phyloP scores from a whole-genome alignment of 768 basidiomycete genomes.

The Serendipita sp. region DNA sequence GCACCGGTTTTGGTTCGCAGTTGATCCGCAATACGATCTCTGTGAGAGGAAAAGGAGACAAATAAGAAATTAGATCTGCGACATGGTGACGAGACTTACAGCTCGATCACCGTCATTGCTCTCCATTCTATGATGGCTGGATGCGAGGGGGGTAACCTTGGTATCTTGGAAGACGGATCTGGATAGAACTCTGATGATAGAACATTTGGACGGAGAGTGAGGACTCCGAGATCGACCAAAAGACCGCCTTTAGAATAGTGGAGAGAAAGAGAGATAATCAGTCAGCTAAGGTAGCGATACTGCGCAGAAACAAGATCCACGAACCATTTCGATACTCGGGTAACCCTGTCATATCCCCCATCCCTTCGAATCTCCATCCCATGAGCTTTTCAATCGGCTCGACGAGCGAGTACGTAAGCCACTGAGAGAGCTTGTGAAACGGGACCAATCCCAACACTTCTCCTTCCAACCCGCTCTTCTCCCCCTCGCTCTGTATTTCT shows the following conservation, averaged over 20 bases:
- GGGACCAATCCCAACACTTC: conserved; percentile 67
- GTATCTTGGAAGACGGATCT: conserved; percentile 34
- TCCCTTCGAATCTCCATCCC: conserved; percentile 65
- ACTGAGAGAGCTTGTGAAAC: conserved; percentile 92
- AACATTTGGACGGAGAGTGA: conserved; percentile 43
- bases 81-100: conserved; percentile 33
- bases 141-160: conserved; percentile 56
- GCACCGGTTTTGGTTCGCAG: conserved; percentile 43
- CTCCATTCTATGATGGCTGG: conserved; percentile 93
- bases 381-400: conserved; percentile 66
- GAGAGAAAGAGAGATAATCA: not conserved
- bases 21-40: conserved; percentile 61
- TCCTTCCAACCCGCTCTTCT: conserved; percentile 11
- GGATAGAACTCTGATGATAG: conserved; percentile 28
- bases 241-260: conserved; percentile 47
- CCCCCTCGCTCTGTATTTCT: conserved; percentile 10
- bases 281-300: too few species aligned
- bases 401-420: conserved; percentile 81
- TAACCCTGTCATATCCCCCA: conserved; percentile 77
- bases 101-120: conserved; percentile 82
- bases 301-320: conserved; percentile 3
- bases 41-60: conserved; percentile 17
- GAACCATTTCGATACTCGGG: conserved; percentile 93
- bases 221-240: conserved; percentile 65
- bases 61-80: not conserved